These are phyloP conservation scores for Solanum lycopersicoides DNA, from an alignment of 257 asterid genomes.

Conservation along the genomic window DNA sequence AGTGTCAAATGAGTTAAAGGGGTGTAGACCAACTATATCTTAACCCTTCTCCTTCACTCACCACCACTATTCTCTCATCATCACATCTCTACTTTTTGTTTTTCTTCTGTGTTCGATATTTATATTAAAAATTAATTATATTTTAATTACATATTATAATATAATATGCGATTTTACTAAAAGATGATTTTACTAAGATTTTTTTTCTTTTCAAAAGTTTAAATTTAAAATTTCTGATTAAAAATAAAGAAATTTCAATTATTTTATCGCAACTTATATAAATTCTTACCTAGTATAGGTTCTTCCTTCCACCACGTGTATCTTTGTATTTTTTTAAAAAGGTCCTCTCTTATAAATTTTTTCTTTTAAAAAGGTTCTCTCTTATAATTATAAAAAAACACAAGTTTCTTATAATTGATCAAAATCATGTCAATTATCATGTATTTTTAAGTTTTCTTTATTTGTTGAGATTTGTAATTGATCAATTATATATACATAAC, in stretches of 20 bases:
- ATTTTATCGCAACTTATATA: no score
- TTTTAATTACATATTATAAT: rapidly evolving
- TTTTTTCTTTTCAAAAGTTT: rapidly evolving
- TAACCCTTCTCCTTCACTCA: neutral
- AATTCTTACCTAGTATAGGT: neutral
- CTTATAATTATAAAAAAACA: neutral
- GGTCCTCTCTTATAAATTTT: neutral
- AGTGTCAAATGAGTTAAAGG: neutral
- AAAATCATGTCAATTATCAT: neutral
- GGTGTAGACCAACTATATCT: neutral
- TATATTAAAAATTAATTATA: rapidly evolving
- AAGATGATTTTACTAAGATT: neutral
- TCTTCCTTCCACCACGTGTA: neutral
- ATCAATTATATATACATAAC: neutral
- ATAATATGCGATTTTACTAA: no score
- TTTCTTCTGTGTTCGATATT: rapidly evolving
- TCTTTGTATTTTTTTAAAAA: neutral
- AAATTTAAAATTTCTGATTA: rapidly evolving
- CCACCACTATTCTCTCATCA: neutral
- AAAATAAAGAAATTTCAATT: neutral
- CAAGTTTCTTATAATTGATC: neutral
- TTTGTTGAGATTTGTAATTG: neutral
- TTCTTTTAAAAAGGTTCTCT: neutral
- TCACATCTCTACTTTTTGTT: neutral
- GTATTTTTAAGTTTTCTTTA: neutral